Evolutionary conservation across 495 filamentous ascomycete species (phyloP).

Genomic region (Elasticomyces elasticus): DNA sequence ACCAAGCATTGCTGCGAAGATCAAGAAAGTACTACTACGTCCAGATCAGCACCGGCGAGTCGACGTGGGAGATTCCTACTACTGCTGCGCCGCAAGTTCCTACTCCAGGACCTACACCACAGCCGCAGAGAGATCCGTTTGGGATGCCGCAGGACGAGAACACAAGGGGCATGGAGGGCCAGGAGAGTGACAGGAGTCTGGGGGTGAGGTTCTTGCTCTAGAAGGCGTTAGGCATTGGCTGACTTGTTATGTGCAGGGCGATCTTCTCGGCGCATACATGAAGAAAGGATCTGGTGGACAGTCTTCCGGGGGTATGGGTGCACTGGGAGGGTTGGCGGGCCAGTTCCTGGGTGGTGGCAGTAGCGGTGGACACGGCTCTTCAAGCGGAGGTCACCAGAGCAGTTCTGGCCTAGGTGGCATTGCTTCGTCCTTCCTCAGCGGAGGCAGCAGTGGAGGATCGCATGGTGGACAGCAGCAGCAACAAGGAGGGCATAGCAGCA

Average conservation of each 20-base stretch:
- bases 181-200: constrained; percentile 28
- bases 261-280: constrained; percentile 33
- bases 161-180: constrained; percentile 28
- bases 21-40: constrained; percentile 32
- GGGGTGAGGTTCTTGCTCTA: constrained; percentile 23
- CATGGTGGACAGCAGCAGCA: constrained; percentile 26
- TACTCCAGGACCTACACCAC: constrained; percentile 28
- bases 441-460: constrained; percentile 26
- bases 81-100: constrained; percentile 26
- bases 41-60: constrained; percentile 34
- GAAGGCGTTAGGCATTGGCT: background rate
- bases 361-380: constrained; percentile 17
- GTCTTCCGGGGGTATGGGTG: constrained; percentile 26
- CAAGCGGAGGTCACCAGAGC: constrained; percentile 8
- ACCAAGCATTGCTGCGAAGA: constrained; percentile 6
- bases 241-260: constrained; percentile 19
- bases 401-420: constrained; percentile 22
- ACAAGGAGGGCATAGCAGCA: constrained; percentile 2
- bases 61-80: constrained; percentile 34
- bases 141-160: constrained; percentile 18
- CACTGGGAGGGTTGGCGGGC: constrained; percentile 26
- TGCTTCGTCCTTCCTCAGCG: constrained; percentile 34
- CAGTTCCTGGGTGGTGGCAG: constrained; percentile 35
- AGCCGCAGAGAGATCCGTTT: constrained; percentile 28
- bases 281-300: constrained; percentile 6